phyloP scores from a whole-genome alignment of 2,329 filamentous ascomycete genomes.

The Pseudogymnoascus sp. region DNA sequence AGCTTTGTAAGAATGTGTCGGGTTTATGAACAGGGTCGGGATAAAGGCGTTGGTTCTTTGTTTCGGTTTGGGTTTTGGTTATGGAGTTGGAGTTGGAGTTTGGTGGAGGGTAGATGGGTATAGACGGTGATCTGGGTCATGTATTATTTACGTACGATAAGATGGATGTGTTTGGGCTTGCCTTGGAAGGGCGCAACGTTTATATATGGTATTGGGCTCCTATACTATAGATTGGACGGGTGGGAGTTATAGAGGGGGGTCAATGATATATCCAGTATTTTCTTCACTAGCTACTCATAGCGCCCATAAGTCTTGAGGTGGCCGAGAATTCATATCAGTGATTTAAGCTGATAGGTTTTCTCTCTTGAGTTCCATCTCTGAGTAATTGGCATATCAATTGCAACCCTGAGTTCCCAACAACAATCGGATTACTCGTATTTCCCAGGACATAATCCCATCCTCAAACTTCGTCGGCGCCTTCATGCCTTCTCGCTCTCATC shows the following conservation, averaged over 20 bases:
- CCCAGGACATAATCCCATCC: no score
- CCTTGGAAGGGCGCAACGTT: background rate
- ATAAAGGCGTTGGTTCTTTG: background rate
- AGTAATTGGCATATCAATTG: background rate
- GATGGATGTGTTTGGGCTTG: background rate
- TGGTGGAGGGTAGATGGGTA: background rate
- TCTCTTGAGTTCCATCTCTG: background rate
- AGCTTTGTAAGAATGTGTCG: background rate
- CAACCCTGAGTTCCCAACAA: background rate
- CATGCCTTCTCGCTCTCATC: no score
- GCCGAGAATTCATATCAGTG: background rate
- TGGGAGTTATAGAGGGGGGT: background rate
- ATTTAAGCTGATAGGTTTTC: background rate
- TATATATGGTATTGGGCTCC: background rate
- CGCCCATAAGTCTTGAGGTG: background rate
- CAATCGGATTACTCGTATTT: no score
- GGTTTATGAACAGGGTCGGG: background rate
- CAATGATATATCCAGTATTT: background rate
- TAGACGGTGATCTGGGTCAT: background rate
- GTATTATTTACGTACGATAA: background rate
- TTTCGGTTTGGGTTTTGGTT: background rate
- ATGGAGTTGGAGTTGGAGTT: background rate
- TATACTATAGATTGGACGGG: background rate
- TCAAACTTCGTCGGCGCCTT: no score
- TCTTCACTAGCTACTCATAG: background rate